Evolutionary conservation across 148 eudicot species (phyloP).

Genomic region (Dianthus caryophyllus): DNA sequence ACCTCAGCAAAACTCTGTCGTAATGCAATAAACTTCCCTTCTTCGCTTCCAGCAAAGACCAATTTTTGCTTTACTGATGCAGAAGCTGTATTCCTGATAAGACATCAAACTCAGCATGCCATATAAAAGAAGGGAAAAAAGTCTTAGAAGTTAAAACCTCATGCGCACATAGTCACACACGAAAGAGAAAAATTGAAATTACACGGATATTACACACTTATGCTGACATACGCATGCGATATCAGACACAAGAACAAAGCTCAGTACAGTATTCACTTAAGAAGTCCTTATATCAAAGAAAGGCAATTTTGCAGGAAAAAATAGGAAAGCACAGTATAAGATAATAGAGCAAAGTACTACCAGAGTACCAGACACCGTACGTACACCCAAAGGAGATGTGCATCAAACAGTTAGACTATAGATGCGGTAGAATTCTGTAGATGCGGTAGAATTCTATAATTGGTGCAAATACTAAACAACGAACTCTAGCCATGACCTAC

Average conservation of each 20-base stretch:
- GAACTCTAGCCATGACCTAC: not conserved
- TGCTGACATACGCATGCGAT: too few relatives aligned
- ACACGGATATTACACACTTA: too few relatives aligned
- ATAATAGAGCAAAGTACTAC: not conserved
- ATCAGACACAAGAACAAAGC: not conserved
- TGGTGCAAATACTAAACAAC: not conserved
- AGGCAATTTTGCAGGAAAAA: not conserved
- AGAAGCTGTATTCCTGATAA: slow-evolving; percentile 81
- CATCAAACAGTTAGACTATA: not conserved
- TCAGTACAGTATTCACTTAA: not conserved
- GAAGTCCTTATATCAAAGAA: not conserved
- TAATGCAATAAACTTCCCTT: slow-evolving; percentile 87
- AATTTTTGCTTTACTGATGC: slow-evolving; percentile 74
- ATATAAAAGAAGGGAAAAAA: not conserved
- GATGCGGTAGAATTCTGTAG: too few relatives aligned
- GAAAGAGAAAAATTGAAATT: too few relatives aligned
- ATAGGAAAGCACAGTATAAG: not conserved
- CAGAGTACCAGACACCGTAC: not conserved
- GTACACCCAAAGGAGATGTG: not conserved
- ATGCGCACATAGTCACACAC: not conserved
- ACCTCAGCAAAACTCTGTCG: slow-evolving; percentile 96
- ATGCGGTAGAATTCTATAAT: too few relatives aligned
- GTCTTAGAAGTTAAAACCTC: not conserved
- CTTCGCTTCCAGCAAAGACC: slow-evolving; percentile 86
- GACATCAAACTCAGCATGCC: slow-evolving; percentile 5